A percentile compares a stretch with the other conserved stretches of the same genome.
Conservation (phyloP, 2,329 filamentous ascomycete genomes). For the Diaporthe sp. region DNA sequence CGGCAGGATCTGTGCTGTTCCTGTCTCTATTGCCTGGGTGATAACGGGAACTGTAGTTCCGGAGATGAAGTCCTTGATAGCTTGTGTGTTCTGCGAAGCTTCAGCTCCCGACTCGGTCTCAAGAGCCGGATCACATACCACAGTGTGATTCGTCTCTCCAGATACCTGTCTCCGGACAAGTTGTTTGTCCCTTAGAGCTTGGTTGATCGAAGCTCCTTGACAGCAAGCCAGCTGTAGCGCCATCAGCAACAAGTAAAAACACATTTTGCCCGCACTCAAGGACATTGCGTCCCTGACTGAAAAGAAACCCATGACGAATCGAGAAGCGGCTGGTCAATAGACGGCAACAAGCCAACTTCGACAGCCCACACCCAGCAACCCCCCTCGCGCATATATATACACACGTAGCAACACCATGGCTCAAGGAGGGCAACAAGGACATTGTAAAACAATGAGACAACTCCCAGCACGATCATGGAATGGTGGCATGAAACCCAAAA, state of each 20-base stretch:
- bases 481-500: constrained; percentile 18
- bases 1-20: constrained; percentile 51
- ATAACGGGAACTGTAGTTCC: constrained; percentile 46
- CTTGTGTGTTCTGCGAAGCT: constrained; percentile 8
- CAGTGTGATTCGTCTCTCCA: background rate
- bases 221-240: constrained; percentile 35
- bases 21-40: constrained; percentile 48
- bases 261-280: constrained; percentile 14
- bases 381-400: background rate
- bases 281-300: constrained; percentile 10
- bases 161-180: background rate
- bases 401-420: background rate
- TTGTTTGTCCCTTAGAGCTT: background rate
- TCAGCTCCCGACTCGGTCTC: background rate
- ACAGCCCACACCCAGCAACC: background rate
- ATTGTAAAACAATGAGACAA: constrained; percentile 13
- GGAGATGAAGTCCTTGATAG: constrained; percentile 14
- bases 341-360: background rate
- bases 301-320: background rate
- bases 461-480: constrained; percentile 21
- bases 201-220: constrained; percentile 5
- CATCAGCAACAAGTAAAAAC: constrained; percentile 36
- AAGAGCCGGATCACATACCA: constrained; percentile 1
- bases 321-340: background rate
- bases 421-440: background rate